Evolutionary conservation across 2,329 filamentous ascomycete genomes (phyloP).

Genomic region (Ophiostoma novo-ulmi): DNA sequence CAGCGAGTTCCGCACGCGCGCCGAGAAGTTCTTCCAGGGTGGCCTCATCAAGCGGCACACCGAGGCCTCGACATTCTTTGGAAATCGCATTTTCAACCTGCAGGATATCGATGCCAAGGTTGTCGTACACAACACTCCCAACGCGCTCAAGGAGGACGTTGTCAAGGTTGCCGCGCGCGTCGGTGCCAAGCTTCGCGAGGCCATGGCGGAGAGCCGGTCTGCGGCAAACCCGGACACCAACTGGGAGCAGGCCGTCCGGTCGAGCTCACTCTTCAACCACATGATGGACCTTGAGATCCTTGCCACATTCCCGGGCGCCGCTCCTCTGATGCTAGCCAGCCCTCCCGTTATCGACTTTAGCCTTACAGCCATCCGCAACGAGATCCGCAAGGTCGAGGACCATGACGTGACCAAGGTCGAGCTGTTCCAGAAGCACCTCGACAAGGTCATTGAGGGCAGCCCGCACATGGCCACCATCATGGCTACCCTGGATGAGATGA

Average conservation of each 20-base stretch:
- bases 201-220: constrained; percentile 5
- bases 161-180: constrained; percentile 34
- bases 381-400: constrained; percentile 25
- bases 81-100: constrained; percentile 26
- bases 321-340: constrained; percentile 54
- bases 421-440: constrained; percentile 26
- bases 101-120: constrained; percentile 25
- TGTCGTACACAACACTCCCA: constrained; percentile 27
- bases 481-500: constrained; percentile 26
- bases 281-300: constrained; percentile 28
- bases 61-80: constrained; percentile 27
- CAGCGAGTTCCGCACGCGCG: constrained; percentile 23
- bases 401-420: constrained; percentile 24
- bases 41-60: constrained; percentile 29
- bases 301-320: constrained; percentile 28
- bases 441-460: constrained; percentile 25
- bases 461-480: constrained; percentile 26
- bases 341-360: constrained; percentile 63
- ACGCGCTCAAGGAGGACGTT: constrained; percentile 36
- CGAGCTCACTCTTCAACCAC: constrained; percentile 26
- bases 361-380: constrained; percentile 49
- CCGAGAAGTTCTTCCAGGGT: constrained; percentile 26
- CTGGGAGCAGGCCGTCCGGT: constrained; percentile 29
- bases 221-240: neutral
- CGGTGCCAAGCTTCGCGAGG: constrained; percentile 16